phyloP scores from a whole-genome alignment of 495 filamentous ascomycete genomes.

The Aspergillus funiculosus region DNA sequence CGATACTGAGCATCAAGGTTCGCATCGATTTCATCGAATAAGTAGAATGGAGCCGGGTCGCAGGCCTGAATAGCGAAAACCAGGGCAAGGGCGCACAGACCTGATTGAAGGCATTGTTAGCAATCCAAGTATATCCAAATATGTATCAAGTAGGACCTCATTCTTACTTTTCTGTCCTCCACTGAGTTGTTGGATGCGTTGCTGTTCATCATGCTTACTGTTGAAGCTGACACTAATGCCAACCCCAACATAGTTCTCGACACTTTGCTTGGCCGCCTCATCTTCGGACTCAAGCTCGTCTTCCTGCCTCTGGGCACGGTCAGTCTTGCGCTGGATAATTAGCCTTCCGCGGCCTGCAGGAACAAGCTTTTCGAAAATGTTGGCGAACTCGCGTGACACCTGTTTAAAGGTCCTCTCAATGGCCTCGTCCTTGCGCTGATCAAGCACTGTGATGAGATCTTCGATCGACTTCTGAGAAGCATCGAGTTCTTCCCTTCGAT shows the following conservation, averaged over 20 bases:
- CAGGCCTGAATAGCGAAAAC: slow-evolving; percentile 99
- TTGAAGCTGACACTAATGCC: slow-evolving; percentile 99
- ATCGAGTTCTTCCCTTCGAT: slow-evolving; percentile 79
- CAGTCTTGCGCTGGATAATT: slow-evolving; percentile 87
- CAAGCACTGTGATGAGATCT: slow-evolving; percentile 84
- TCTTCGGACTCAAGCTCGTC: slow-evolving; percentile 65
- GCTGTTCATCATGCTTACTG: slow-evolving; percentile 95
- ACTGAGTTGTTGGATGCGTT: slow-evolving; percentile 92
- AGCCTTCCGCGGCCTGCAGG: slow-evolving; percentile 87
- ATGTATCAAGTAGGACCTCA: not conserved
- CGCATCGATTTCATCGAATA: slow-evolving; percentile 98
- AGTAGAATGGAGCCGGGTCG: slow-evolving; percentile 95
- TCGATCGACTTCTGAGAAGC: slow-evolving; percentile 77
- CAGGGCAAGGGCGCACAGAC: slow-evolving; percentile 88
- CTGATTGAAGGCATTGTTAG: slow-evolving; percentile 39
- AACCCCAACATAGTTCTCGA: slow-evolving; percentile 95
- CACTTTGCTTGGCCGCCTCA: slow-evolving; percentile 53
- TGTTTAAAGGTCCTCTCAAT: slow-evolving; percentile 99
- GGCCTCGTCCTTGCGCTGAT: slow-evolving; percentile 85
- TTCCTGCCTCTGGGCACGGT: slow-evolving; percentile 54
- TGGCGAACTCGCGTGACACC: slow-evolving; percentile 84
- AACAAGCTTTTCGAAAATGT: slow-evolving; percentile 90
- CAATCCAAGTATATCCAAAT: not conserved
- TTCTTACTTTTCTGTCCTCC: slow-evolving; percentile 93
- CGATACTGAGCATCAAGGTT: slow-evolving; percentile 97